Percentiles rank a stretch among this genome's conserved stretches.
Evolutionary conservation across 768 basidiomycete genomes (phyloP).

Genomic region (Phylloporus sp.): DNA sequence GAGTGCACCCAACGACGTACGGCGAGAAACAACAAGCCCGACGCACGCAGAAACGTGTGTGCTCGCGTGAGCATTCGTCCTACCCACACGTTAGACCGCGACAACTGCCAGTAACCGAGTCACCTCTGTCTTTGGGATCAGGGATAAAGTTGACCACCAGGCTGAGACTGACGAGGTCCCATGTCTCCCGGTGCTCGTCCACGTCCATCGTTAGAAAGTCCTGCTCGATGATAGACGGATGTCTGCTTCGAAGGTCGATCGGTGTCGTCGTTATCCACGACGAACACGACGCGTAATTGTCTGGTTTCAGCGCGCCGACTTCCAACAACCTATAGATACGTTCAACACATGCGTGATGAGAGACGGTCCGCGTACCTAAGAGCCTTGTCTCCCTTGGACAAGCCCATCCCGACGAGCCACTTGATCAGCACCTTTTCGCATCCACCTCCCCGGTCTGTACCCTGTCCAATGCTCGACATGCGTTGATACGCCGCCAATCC

Average conservation of each 20-base stretch:
- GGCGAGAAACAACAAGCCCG: slow-evolving; percentile 65
- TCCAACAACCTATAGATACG: slow-evolving; percentile 61
- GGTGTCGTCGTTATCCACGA: slow-evolving; percentile 71
- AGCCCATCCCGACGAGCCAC: slow-evolving; percentile 62
- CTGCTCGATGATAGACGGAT: slow-evolving; percentile 78
- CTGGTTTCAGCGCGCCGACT: slow-evolving; percentile 81
- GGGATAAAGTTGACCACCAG: slow-evolving; percentile 89
- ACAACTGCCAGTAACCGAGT: neutral
- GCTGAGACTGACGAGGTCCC: slow-evolving; percentile 82
- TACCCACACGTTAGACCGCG: slow-evolving; percentile 25
- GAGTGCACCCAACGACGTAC: slow-evolving; percentile 38
- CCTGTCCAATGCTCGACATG: slow-evolving; percentile 80
- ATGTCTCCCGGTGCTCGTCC: slow-evolving; percentile 46
- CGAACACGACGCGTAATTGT: slow-evolving; percentile 65
- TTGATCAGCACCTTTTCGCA: slow-evolving; percentile 73
- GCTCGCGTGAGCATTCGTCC: slow-evolving; percentile 69
- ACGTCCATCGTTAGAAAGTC: slow-evolving; percentile 71
- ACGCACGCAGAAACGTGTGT: slow-evolving; percentile 46
- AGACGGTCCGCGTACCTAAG: slow-evolving; percentile 30
- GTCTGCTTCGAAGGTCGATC: slow-evolving; percentile 81
- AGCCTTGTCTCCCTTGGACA: slow-evolving; percentile 24
- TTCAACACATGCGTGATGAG: too few species aligned
- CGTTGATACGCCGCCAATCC: slow-evolving; percentile 77
- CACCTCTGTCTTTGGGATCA: slow-evolving; percentile 69
- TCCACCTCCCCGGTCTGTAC: slow-evolving; percentile 78